Conservation (phyloP, 2,329 filamentous ascomycete genomes). For the Fusarium illudens region DNA sequence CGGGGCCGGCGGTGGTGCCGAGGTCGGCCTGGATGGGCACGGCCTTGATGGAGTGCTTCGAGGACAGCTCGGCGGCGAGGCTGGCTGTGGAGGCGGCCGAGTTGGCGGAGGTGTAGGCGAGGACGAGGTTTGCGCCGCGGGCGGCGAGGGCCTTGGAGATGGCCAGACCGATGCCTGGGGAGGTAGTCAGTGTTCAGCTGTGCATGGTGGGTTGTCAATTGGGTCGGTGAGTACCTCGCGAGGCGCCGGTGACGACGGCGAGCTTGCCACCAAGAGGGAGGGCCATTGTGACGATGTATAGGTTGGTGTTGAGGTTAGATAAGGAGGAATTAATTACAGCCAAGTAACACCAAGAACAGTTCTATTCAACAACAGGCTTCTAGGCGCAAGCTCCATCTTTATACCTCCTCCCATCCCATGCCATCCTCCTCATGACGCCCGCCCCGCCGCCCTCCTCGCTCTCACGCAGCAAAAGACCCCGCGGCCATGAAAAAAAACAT, state of each 20-base stretch:
- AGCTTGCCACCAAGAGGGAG: slow-evolving; percentile 74
- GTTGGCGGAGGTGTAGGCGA: slow-evolving; percentile 37
- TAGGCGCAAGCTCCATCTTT: slow-evolving; percentile 1
- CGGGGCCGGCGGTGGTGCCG: slow-evolving; percentile 33
- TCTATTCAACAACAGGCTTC: not conserved
- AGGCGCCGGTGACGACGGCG: slow-evolving; percentile 81
- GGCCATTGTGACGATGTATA: slow-evolving; percentile 44
- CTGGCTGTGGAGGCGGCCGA: slow-evolving; percentile 23
- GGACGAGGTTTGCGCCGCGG: slow-evolving; percentile 41
- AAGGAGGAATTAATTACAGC: not conserved
- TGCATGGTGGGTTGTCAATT: not conserved
- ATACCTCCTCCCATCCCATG: slow-evolving; percentile 4
- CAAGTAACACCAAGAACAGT: not conserved
- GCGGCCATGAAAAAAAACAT: not conserved
- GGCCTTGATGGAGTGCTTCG: slow-evolving; percentile 65
- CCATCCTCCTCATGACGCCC: not conserved
- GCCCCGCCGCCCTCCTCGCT: slow-evolving; percentile 6
- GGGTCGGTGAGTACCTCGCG: slow-evolving; percentile 65
- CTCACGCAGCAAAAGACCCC: not conserved
- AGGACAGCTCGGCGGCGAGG: slow-evolving; percentile 37
- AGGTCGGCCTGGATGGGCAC: slow-evolving; percentile 69
- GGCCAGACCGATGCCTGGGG: slow-evolving; percentile 36
- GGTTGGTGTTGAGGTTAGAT: not conserved
- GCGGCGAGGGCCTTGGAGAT: slow-evolving; percentile 39
- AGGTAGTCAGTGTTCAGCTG: slow-evolving; percentile 1